A percentile compares a stretch with the other conserved stretches of the same genome.
Conservation (phyloP, 2,329 filamentous ascomycete species). For the Ascochyta fabae region DNA sequence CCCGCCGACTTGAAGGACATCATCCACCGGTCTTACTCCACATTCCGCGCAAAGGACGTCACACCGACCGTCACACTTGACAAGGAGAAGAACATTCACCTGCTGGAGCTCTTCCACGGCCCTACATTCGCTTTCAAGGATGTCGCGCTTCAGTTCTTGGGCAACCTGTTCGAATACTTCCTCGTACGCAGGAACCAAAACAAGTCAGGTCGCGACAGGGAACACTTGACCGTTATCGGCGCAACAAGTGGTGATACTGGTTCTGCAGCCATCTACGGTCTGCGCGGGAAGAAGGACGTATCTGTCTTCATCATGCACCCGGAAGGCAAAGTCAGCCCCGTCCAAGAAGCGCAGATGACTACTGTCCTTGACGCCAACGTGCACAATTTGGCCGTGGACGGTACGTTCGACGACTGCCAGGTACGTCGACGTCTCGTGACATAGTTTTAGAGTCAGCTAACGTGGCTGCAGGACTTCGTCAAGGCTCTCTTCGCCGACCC, state of each 20-base stretch:
- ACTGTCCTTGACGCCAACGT: constrained; percentile 90
- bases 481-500: constrained; percentile 90
- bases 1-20: constrained; percentile 79
- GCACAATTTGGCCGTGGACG: constrained; percentile 86
- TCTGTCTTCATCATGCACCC: constrained; percentile 95
- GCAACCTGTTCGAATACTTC: constrained; percentile 95
- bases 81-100: constrained; percentile 72
- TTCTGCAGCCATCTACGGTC: constrained; percentile 92
- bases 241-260: constrained; percentile 68
- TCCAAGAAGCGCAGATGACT: constrained; percentile 98
- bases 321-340: constrained; percentile 85
- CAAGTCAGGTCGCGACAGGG: constrained; percentile 69
- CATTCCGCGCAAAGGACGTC: constrained; percentile 80
- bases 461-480: constrained; percentile 74
- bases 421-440: constrained; percentile 47
- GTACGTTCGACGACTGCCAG: constrained; percentile 96
- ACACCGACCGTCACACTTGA: constrained; percentile 82
- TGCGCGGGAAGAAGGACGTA: constrained; percentile 95
- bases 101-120: constrained; percentile 95
- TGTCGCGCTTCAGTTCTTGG: constrained; percentile 89
- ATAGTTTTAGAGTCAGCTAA: constrained; percentile 22
- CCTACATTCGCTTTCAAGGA: constrained; percentile 95
- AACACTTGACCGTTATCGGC: constrained; percentile 51
- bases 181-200: constrained; percentile 74
- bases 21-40: constrained; percentile 83